Evolutionary conservation across 768 basidiomycete species (phyloP).

Genomic region (Gautieria morchelliformis): DNA sequence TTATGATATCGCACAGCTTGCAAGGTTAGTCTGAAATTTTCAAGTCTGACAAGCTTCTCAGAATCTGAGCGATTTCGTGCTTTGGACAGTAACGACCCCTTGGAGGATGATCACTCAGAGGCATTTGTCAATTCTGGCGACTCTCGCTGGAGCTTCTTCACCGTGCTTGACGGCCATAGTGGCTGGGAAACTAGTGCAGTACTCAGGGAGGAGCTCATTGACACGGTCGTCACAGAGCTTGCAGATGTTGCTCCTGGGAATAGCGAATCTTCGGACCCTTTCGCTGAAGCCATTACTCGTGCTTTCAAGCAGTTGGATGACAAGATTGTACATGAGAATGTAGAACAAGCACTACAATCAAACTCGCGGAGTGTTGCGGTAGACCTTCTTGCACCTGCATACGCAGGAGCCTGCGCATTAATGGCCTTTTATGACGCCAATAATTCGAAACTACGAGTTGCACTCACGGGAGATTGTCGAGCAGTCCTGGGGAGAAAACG

Average conservation of each 20-base stretch:
- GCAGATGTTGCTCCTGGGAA: neutral
- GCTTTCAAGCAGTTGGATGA: conserved; percentile 33
- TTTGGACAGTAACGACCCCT: conserved; percentile 17
- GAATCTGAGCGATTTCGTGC: neutral
- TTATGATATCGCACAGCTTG: conserved; percentile 16
- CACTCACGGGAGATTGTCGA: conserved; percentile 38
- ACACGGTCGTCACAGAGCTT: conserved; percentile 13
- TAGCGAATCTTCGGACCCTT: neutral
- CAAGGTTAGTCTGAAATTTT: conserved; percentile 11
- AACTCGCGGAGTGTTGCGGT: conserved; percentile 20
- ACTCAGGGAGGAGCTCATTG: conserved; percentile 24
- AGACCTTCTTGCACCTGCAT: conserved; percentile 24
- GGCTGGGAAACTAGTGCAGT: conserved; percentile 25
- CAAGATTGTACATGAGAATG: conserved; percentile 27
- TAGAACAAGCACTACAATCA: conserved; percentile 19
- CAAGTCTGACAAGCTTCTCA: neutral
- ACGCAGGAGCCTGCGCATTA: conserved; percentile 35
- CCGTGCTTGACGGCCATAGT: conserved; percentile 24
- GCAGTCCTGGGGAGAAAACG: conserved; percentile 37
- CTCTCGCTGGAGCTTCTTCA: conserved; percentile 25
- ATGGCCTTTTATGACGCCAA: conserved; percentile 35
- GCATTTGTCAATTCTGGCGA: conserved; percentile 14
- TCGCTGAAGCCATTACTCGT: conserved; percentile 27
- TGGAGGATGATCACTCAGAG: conserved; percentile 19
- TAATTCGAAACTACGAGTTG: conserved; percentile 29